These are phyloP conservation scores for Globisporangium uncinulatum DNA, from an alignment of 352 stramenopile species.

Conservation along the genomic window DNA sequence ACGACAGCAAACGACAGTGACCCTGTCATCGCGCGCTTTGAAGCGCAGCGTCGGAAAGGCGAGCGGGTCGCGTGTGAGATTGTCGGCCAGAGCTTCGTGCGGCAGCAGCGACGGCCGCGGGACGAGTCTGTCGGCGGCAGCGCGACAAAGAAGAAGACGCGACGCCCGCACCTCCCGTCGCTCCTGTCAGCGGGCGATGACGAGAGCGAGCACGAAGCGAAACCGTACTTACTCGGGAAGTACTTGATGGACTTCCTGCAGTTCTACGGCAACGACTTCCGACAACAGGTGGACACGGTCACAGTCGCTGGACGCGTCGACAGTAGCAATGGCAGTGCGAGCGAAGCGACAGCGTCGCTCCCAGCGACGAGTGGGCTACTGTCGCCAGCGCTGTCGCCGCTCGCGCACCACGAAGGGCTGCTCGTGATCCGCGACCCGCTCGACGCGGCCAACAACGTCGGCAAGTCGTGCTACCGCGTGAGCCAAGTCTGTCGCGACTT, in stretches of 20 bases:
- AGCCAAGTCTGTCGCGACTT: constrained; percentile 82
- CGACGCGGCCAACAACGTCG: constrained; percentile 69
- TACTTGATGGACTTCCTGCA: constrained; percentile 81
- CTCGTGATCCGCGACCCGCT: constrained; percentile 76
- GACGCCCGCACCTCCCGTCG: constrained; percentile 29
- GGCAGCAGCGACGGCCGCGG: constrained; percentile 9
- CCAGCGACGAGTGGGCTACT: not conserved
- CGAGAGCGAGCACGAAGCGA: constrained; percentile 26
- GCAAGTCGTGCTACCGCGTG: constrained; percentile 79
- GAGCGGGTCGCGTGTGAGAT: constrained; percentile 45
- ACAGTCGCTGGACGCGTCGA: constrained; percentile 3
- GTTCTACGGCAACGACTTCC: constrained; percentile 81
- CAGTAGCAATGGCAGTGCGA: no score
- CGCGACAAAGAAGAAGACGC: constrained; percentile 17
- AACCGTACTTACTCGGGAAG: constrained; percentile 65
- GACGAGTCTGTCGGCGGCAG: not conserved
- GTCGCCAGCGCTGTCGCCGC: constrained; percentile 12
- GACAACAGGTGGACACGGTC: constrained; percentile 65
- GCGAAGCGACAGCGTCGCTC: not conserved
- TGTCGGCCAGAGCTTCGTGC: constrained; percentile 33
- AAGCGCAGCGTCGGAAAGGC: constrained; percentile 43
- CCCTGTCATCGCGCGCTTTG: constrained; percentile 19
- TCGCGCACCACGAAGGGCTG: constrained; percentile 23
- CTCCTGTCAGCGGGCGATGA: constrained; percentile 21
- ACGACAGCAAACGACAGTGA: not conserved